These are phyloP conservation scores for Entomortierella beljakovae DNA, from an alignment of 192 early-diverging fungal genomes.

Conservation along the genomic window DNA sequence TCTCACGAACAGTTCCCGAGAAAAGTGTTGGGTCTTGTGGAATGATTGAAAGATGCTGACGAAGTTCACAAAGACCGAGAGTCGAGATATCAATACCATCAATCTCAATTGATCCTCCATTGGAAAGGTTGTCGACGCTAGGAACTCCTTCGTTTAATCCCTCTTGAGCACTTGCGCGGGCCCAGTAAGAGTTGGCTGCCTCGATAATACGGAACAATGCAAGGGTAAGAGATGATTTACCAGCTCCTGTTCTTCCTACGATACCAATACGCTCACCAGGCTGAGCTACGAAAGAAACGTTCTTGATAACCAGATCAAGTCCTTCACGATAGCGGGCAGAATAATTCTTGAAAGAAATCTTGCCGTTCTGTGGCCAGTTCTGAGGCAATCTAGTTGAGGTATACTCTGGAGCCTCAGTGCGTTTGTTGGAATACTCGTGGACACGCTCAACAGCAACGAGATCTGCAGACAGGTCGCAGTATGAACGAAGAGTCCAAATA, in stretches of 20 bases:
- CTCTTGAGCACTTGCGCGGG: constrained; percentile 17
- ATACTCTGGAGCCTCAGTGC: constrained; percentile 34
- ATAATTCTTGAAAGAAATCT: constrained; percentile 46
- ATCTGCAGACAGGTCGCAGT: constrained; percentile 77
- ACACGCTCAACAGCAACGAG: constrained; percentile 83
- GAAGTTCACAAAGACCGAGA: constrained; percentile 68
- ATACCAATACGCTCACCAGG: constrained; percentile 48
- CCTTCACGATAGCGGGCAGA: constrained; percentile 44
- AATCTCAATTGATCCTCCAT: constrained; percentile 79
- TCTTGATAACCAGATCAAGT: constrained; percentile 59
- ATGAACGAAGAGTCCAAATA: constrained; percentile 78
- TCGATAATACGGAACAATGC: constrained; percentile 61
- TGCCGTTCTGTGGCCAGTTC: constrained; percentile 46
- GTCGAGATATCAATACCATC: constrained; percentile 80
- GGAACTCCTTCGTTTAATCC: background rate
- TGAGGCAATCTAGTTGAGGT: constrained; percentile 6
- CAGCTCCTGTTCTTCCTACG: constrained; percentile 57
- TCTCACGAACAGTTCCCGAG: constrained; percentile 68
- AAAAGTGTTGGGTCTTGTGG: constrained; percentile 87
- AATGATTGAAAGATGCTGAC: constrained; percentile 80
- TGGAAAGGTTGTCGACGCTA: background rate
- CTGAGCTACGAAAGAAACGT: constrained; percentile 64
- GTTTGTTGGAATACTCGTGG: constrained; percentile 42
- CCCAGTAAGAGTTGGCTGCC: constrained; percentile 41
- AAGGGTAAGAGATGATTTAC: constrained; percentile 61